These are phyloP conservation scores for Fusarium papillatum DNA, from an alignment of 2,329 filamentous ascomycete species.

Conservation along the genomic window DNA sequence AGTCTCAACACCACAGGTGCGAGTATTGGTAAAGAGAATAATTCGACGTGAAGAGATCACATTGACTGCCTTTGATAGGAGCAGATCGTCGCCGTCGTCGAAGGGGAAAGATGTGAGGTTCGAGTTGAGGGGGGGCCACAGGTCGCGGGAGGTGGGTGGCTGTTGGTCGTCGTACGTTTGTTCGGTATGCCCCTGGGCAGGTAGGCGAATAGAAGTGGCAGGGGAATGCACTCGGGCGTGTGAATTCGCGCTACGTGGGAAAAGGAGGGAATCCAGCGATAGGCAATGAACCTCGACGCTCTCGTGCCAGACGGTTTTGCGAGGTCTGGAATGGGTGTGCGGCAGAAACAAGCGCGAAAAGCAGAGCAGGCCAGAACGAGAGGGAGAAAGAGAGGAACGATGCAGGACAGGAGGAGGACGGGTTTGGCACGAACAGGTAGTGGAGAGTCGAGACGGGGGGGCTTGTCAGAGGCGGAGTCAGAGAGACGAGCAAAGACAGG, in stretches of 20 bases:
- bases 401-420: constrained; percentile 29
- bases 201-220: constrained; percentile 21
- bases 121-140: constrained; percentile 5
- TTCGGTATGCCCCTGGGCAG: constrained; percentile 34
- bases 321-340: constrained; percentile 47
- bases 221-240: constrained; percentile 32
- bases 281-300: constrained; percentile 42
- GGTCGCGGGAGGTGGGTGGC: constrained; percentile 6
- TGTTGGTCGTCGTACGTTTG: constrained; percentile 29
- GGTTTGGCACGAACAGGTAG: constrained; percentile 32
- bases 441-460: constrained; percentile 32
- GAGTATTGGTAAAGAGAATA: constrained; percentile 29
- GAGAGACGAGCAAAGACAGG: constrained; percentile 32
- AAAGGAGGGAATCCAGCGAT: constrained; percentile 38
- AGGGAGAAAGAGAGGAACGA: constrained; percentile 34
- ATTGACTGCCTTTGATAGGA: constrained; percentile 3
- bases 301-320: constrained; percentile 50
- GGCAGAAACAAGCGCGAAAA: constrained; percentile 40
- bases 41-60: constrained; percentile 17
- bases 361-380: constrained; percentile 34
- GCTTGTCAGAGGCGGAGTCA: constrained; percentile 37
- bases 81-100: constrained; percentile 22
- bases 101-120: constrained; percentile 15
- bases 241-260: constrained; percentile 30
- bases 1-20: constrained; percentile 46